Evolutionary conservation across 1,284 basidiomycete genomes (phyloP).

Genomic region (Pyrrhoderma noxium): DNA sequence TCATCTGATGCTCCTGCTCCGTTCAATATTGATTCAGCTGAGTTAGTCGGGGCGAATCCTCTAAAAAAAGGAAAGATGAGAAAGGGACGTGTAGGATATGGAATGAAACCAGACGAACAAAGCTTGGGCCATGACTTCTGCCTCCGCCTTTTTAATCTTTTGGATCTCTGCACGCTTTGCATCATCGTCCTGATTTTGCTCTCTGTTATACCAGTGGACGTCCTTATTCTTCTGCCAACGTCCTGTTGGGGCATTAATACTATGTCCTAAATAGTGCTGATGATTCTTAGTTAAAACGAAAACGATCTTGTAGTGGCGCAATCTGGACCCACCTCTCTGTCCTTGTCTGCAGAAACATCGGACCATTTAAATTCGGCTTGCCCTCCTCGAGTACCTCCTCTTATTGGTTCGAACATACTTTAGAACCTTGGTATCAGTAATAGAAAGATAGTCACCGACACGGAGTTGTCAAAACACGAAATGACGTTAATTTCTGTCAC

Average conservation of each 20-base stretch:
- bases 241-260: constrained; percentile 87
- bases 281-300: background rate
- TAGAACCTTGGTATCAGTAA: background rate
- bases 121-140: constrained; percentile 76
- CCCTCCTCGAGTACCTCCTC: constrained; percentile 81
- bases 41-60: constrained; percentile 26
- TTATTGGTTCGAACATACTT: constrained; percentile 71
- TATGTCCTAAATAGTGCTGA: constrained; percentile 86
- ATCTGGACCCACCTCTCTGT: constrained; percentile 77
- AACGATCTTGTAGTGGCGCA: background rate
- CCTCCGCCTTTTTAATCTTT: constrained; percentile 78
- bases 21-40: constrained; percentile 17
- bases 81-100: background rate
- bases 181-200: constrained; percentile 35
- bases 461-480: no score
- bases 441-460: no score
- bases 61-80: constrained; percentile 12
- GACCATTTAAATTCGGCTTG: constrained; percentile 91
- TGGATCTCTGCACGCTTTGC: constrained; percentile 65
- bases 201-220: constrained; percentile 86
- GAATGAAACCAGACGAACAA: constrained; percentile 41
- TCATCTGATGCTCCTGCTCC: constrained; percentile 2
- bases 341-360: constrained; percentile 85
- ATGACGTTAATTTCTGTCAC: no score
- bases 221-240: constrained; percentile 96